Evolutionary conservation across 495 filamentous ascomycete genomes (phyloP).

Genomic region (Penicillium taxi): DNA sequence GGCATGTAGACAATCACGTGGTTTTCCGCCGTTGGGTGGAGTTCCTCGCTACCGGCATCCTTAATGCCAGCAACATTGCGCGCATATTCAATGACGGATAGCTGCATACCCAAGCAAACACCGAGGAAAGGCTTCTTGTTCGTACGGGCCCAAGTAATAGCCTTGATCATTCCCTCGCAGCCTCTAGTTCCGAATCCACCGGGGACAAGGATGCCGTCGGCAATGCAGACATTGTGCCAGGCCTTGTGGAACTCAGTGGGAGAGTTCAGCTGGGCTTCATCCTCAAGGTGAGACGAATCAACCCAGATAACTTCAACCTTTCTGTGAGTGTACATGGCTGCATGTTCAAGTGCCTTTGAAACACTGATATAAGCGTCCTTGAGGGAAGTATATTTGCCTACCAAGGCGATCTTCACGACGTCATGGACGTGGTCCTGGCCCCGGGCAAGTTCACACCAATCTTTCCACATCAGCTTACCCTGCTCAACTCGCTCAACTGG

Average conservation of each 20-base stretch:
- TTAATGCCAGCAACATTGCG: constrained; percentile 57
- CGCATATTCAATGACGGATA: constrained; percentile 88
- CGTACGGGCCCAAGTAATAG: constrained; percentile 73
- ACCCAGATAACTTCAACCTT: constrained; percentile 80
- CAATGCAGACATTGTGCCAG: constrained; percentile 71
- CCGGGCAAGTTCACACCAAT: constrained; percentile 59
- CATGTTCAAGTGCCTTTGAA: constrained; percentile 79
- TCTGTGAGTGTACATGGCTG: constrained; percentile 73
- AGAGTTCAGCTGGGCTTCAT: constrained; percentile 42
- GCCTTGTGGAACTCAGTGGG: constrained; percentile 80
- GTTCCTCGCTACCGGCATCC: constrained; percentile 12
- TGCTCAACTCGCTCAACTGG: constrained; percentile 10
- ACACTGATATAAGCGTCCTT: constrained; percentile 81
- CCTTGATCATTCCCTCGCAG: constrained; percentile 80
- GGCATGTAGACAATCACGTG: constrained; percentile 74
- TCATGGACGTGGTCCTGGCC: constrained; percentile 29
- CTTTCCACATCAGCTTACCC: constrained; percentile 59
- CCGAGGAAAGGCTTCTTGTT: constrained; percentile 78
- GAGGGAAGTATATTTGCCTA: constrained; percentile 82
- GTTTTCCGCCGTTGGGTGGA: constrained; percentile 4
- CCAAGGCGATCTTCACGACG: constrained; percentile 71
- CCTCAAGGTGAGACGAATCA: constrained; percentile 76
- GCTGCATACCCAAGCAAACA: constrained; percentile 91
- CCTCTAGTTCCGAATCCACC: constrained; percentile 84
- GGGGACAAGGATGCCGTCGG: constrained; percentile 48